phyloP scores from a whole-genome alignment of 805 yeast genomes.

The Cyberlindnera americana region DNA sequence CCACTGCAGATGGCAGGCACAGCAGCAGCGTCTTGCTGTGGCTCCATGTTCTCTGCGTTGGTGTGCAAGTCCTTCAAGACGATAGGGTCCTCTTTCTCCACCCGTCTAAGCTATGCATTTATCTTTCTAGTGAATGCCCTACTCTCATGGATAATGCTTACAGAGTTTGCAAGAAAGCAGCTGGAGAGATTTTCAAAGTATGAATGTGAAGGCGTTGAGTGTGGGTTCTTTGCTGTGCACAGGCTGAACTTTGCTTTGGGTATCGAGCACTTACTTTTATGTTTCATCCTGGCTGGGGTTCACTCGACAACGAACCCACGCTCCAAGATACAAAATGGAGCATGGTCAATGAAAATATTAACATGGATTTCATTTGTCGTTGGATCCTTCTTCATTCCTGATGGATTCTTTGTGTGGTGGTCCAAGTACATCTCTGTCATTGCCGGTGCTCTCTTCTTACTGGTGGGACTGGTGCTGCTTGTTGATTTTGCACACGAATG shows the following conservation, averaged over 20 bases:
- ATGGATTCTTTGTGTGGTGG: slow-evolving; percentile 80
- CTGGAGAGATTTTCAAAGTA: slow-evolving; percentile 67
- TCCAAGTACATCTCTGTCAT: slow-evolving; percentile 87
- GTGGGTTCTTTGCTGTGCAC: slow-evolving; percentile 95
- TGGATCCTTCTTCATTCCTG: slow-evolving; percentile 77
- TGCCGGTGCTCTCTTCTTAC: slow-evolving; percentile 78
- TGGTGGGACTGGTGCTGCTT: slow-evolving; percentile 83
- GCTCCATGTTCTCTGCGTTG: slow-evolving; percentile 76
- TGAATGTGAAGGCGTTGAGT: slow-evolving; percentile 78
- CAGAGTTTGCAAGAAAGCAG: slow-evolving; percentile 72
- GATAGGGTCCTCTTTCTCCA: slow-evolving; percentile 65
- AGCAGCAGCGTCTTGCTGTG: slow-evolving; percentile 69
- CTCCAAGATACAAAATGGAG: slow-evolving; percentile 83
- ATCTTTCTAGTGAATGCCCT: slow-evolving; percentile 74
- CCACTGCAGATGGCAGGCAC: slow-evolving; percentile 63
- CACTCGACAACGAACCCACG: slow-evolving; percentile 75
- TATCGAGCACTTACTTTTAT: slow-evolving; percentile 67
- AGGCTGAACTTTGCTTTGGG: slow-evolving; percentile 88
- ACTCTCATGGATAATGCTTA: slow-evolving; percentile 87
- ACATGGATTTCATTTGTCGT: slow-evolving; percentile 55
- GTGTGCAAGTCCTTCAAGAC: slow-evolving; percentile 49
- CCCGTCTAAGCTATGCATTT: slow-evolving; percentile 83
- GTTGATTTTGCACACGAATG: slow-evolving; percentile 98
- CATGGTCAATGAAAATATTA: slow-evolving; percentile 77
- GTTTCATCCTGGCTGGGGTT: slow-evolving; percentile 65